Base-by-base conservation (phyloP, 1,284 basidiomycete genomes). In the Malassezia arunalokei region DNA sequence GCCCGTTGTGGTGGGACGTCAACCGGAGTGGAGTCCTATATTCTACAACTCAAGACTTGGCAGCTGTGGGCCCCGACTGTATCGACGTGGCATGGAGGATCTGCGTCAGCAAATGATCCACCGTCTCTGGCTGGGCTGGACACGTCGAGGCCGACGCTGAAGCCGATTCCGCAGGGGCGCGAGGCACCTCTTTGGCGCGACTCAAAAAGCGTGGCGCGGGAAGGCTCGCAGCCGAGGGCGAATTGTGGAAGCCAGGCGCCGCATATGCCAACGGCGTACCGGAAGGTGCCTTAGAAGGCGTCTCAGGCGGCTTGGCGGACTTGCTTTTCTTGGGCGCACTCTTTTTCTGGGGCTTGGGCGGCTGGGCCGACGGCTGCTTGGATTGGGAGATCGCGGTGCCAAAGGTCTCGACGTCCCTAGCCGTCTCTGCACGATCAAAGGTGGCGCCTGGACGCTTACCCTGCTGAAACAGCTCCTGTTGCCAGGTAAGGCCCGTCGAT, bases 171-270 rank as follows among this genome's bases (percentile, higher is more conserved):
- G 20, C 20, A 24, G 20, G 20, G 20, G 20, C 20, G 20, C 20
- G 20, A 24, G 20, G 20, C 20, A 30, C 28, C 31, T 35, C 33
- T 29, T 27, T 35, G 14, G 15, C 20, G 39, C 47, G 47, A 15
- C 15, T 32, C 1, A 30, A 20, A 38, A 55, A 55, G 5, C 28
- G 43, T 7, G 53, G 53, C 5, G 53, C 43, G 1, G 53, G 53
- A 14, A 55, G 31, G 20, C 52, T 54, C 24, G 52, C 38, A 11
- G 53, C 47, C 0, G 43, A 33, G 4, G 53, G 53, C 24, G 53
- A 55, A 24, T 55, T 55, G 24, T 55, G 53, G 31, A 55, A 55
- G 0, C 43, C 48, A 3, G 53, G 53, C 1, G 47, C 53, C 6
- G 53, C 53, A 15, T 55, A 55, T 2, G 53, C 53, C 5, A 15